A percentile compares a stretch with the other conserved stretches of the same genome.
phyloP scores from a whole-genome alignment of 768 basidiomycete genomes.

The Termitomyces sp. region DNA sequence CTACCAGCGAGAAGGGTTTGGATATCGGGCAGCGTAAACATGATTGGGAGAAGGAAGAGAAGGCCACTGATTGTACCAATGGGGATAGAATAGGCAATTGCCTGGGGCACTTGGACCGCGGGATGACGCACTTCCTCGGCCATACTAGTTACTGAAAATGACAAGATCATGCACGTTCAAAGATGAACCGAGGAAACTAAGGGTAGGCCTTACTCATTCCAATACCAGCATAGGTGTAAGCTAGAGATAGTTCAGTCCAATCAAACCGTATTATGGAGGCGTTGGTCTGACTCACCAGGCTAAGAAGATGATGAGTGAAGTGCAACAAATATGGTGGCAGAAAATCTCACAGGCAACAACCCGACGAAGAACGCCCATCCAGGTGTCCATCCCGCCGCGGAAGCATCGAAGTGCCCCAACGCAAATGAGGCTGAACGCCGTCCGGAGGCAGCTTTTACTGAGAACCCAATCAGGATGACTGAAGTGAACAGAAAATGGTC shows the following conservation, averaged over 20 bases:
- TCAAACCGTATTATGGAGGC: neutral
- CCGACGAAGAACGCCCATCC: conserved; percentile 74
- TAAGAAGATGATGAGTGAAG: conserved; percentile 11
- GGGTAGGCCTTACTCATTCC: conserved; percentile 51
- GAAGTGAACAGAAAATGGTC: neutral
- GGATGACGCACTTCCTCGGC: conserved; percentile 68
- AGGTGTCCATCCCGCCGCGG: conserved; percentile 65
- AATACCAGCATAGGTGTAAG: conserved; percentile 57
- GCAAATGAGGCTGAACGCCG: conserved; percentile 55
- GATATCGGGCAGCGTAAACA: conserved; percentile 65
- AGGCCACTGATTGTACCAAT: conserved; percentile 52
- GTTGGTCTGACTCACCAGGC: conserved; percentile 28
- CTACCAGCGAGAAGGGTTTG: conserved; percentile 48
- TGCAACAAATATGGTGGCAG: neutral
- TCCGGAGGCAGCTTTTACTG: conserved; percentile 55
- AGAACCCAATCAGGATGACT: conserved; percentile 58
- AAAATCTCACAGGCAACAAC: conserved; percentile 46
- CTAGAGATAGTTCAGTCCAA: conserved; percentile 11
- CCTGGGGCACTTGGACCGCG: conserved; percentile 49
- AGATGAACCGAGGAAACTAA: neutral
- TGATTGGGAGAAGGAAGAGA: conserved; percentile 57
- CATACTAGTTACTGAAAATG: conserved; percentile 54
- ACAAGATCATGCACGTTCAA: neutral
- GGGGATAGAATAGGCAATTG: conserved; percentile 53
- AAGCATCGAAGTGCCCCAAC: conserved; percentile 56